Evolutionary conservation across 129 eudicot species (phyloP), one percentile per base, ranked within the genome.

Genomic region (Flaveria bidentis): DNA sequence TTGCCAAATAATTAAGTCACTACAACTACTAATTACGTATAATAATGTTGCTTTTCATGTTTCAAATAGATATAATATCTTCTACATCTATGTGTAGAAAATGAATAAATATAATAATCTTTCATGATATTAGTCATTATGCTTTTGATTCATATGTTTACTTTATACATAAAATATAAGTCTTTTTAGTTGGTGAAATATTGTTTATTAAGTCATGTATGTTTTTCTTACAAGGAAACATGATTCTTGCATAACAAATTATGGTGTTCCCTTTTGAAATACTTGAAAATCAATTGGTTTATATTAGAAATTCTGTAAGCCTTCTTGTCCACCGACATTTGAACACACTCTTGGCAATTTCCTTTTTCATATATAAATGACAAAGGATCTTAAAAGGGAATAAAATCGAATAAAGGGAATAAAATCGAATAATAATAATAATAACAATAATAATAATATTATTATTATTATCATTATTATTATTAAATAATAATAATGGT

Each of bases 251-350:
- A 60, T 4, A 11, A 60, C 26, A 60, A 23, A 25, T 9, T 60
- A 60, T 26, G 67, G 26, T 60, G 41, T 26, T 60, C 13, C 36
- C 41, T 60, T 60, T 60, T 23, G 67, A 60, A 10, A 26, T 11
- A 60, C 67, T 25, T 5, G 13, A 60, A 60, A 60, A 60, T 22
- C 67, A 60, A 25, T 23, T 25, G 41, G 16, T 25, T 60, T 60
- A 60, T 60, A 11, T 60, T 23, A 60, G 13, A 60, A 57, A 3
- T 6, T 23, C 4, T 23, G 23, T 60, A 16, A 60, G 26, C n/a
- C 39, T 25, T 60, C 41, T 60, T 60, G 41, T 60, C 39, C 67
- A 60, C 67, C 41, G 67, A 60, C 67, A 25, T 39, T 22, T 26
- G 9, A 20, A 56, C 30, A 20, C 15, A 57, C 63, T 9, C 11